Base-by-base conservation (phyloP, 2,329 filamentous ascomycete genomes). In the Cercospora sojina region DNA sequence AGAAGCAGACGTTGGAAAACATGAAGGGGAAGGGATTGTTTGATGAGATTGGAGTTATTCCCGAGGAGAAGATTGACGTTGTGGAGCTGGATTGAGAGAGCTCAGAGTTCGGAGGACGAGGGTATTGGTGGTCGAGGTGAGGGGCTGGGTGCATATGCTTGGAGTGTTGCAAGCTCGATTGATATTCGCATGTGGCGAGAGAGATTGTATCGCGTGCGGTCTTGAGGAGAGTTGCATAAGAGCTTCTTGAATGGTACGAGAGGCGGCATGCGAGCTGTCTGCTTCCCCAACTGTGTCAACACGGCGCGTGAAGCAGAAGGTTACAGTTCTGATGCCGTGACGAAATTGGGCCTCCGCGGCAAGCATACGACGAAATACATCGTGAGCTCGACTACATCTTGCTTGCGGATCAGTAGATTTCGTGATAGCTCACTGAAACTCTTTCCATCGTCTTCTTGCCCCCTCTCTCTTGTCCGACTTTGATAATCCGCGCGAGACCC, bases 11-110 rank as follows among this genome's bases (percentile, higher is more conserved):
- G 59, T 7, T 31, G 41, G 64, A 16, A 32, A 53, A 51, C 64
- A 53, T 0, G 16, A 35, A 18, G 56, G 43, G 43, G 59, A 53
- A 60, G 60, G 59, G 27, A 55, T 57, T 64, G 25, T 64, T 72
- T 31, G 65, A 60, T 9, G 70, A 71, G 56, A 70, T 68, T 8
- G 62, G 71, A 38, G 56, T 67, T 16, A 29, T 67, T 16, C 65
- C 65, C 25, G 61, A 66, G 67, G 53, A 57, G 47, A 63, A 51
- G 49, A 18, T 59, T 68, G 66, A 70, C 65, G 64, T 71, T 51
- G 67, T 71, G 59, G 67, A 65, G 56, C 63, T 73, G 31, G 66
- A 71, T 0, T 23, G 12, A 66, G 69, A 69, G 64, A 53, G 66
- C 43, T 53, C 32, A 66, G 58, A 49, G 27, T 20, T 16, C n/a